Base-by-base conservation (phyloP, 331 rosid genomes). In the Arachis monticola region DNA sequence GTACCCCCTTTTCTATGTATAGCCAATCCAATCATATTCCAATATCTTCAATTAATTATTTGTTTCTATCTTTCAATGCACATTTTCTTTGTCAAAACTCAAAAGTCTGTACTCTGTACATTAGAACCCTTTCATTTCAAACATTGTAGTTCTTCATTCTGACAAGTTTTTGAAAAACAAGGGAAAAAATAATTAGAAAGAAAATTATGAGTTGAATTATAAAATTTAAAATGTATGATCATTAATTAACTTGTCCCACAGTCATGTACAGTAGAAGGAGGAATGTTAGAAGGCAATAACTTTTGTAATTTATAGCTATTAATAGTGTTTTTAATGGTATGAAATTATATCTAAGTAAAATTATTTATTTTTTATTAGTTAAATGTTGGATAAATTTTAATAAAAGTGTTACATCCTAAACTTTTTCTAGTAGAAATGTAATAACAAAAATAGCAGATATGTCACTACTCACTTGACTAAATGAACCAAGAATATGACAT, bases 1-100 rank as follows among this genome's bases (percentile, higher is more conserved):
- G 94, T 91, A 91, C 81, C 87, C 76, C 79, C 5, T 14, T 12
- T 50, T 50, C 1, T 64, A 60, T 88, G 94, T 91, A 91, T 76
- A 91, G 82, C 74, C 81, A 70, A 71, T 59, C 74, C 79, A 70
- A 71, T 58, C 44, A 60, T 72, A 82, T 74, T 77, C 80, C 71
- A 47, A 70, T 77, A 70, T 85, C 42, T 83, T 69, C 79, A 61
- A 35, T 35, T 35, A 35, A 35, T 67, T 76, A 35, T 67, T 76
- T 74, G 70, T 53, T 53, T 72, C 73, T 35, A 45, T 83, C 83
- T 78, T 69, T 55, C 48, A 44, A 44, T 44, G 5, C 13, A 35
- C 4, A 35, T 35, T 35, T 35, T 35, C 40, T 44, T 80, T 63
- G 78, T 77, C 82, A 66, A 85, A 80, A 48, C 45, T 58, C 69